phyloP scores from a whole-genome alignment of 2,329 filamentous ascomycete genomes.

The Fusarium tanahbumbuense region DNA sequence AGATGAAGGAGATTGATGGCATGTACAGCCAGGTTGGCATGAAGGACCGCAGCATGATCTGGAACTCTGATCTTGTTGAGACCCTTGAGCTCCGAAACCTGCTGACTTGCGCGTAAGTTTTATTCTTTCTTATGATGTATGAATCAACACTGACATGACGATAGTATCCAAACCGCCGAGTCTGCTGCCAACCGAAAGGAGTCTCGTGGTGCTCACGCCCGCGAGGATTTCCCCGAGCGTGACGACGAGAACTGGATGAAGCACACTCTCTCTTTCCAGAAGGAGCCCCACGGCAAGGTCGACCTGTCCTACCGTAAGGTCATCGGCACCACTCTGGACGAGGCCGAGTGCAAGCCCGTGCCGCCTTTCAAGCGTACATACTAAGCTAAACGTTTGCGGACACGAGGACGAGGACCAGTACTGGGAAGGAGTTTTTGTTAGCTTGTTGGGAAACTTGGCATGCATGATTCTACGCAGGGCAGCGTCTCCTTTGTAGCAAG shows the following conservation, averaged over 20 bases:
- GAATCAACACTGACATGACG: conserved; percentile 23
- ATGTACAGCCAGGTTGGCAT: conserved; percentile 86
- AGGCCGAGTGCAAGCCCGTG: conserved; percentile 95
- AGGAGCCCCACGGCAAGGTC: conserved; percentile 86
- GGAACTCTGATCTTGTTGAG: conserved; percentile 98
- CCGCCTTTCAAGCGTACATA: conserved; percentile 96
- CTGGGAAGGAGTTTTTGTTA: conserved; percentile 41
- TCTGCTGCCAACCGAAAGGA: conserved; percentile 95
- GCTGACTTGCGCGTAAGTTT: conserved; percentile 91
- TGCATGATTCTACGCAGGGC: conserved; percentile 44
- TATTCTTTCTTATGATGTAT: neutral
- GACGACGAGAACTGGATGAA: conserved; percentile 99
- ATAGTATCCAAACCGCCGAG: conserved; percentile 87
- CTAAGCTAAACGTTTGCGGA: conserved; percentile 68
- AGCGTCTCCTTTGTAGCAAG: conserved; percentile 47
- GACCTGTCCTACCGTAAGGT: conserved; percentile 90
- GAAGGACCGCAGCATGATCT: conserved; percentile 99
- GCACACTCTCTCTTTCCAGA: conserved; percentile 97
- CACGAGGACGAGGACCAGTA: conserved; percentile 11
- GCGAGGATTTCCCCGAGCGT: conserved; percentile 95
- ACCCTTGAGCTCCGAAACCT: conserved; percentile 95
- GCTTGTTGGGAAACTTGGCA: conserved; percentile 45
- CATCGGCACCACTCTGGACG: conserved; percentile 85
- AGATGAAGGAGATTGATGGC: conserved; percentile 86
- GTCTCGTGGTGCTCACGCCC: conserved; percentile 94